phyloP scores from a whole-genome alignment of 164 flowering plant genomes.

The Stephania yunnanensis region DNA sequence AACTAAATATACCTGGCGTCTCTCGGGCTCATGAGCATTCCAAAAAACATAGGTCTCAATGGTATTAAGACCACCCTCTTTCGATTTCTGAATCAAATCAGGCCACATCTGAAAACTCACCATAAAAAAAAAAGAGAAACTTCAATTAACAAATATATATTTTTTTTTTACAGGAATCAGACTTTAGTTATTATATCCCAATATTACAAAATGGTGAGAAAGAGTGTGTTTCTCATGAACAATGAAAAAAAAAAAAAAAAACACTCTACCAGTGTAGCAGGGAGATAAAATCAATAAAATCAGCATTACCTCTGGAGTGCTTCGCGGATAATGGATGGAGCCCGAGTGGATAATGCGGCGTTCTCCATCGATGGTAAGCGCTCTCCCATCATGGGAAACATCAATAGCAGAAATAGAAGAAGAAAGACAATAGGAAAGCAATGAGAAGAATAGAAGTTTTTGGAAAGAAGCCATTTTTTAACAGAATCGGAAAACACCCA shows the following conservation, averaged over 20 bases:
- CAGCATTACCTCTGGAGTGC: conserved; percentile 7
- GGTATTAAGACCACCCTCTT: conserved; percentile 29
- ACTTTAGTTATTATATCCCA: not conserved
- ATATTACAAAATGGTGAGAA: no score
- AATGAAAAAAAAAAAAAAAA: not conserved
- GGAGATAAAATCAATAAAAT: not conserved
- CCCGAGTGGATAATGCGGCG: conserved; percentile 3
- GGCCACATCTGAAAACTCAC: conserved; percentile 29
- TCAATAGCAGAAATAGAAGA: not conserved
- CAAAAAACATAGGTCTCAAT: conserved; percentile 38
- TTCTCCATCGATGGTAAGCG: conserved; percentile 2
- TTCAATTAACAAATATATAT: no score
- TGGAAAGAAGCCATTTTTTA: no score
- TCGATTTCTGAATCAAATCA: conserved; percentile 20
- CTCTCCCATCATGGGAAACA: conserved; percentile 1
- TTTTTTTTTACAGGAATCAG: no score
- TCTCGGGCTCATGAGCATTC: conserved; percentile 30
- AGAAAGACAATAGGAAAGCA: not conserved
- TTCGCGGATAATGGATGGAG: conserved; percentile 4
- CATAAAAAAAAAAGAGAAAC: not conserved
- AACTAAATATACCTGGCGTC: conserved; percentile 17
- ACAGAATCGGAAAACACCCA: no score
- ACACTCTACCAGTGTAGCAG: not conserved
- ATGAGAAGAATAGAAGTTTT: not conserved
- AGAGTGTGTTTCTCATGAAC: no score